A percentile compares a stretch with the other conserved stretches of the same genome.
Evolutionary conservation across 805 yeast genomes (phyloP).

Genomic region (Myxozyma geophila): DNA sequence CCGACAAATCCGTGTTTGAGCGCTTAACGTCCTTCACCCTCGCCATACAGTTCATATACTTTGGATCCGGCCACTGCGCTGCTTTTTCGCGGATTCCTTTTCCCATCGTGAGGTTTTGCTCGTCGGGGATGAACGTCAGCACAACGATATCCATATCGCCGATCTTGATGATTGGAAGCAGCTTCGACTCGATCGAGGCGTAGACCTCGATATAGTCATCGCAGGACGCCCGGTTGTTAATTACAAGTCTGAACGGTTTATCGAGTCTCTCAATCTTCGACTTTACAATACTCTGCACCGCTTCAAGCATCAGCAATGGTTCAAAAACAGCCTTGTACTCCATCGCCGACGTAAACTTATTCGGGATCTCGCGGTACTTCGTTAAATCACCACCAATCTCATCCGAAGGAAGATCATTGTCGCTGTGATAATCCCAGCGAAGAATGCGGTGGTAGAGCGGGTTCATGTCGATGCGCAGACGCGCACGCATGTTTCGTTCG

Average conservation of each 20-base stretch:
- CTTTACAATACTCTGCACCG: conserved; percentile 88
- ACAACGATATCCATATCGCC: conserved; percentile 79
- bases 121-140: conserved; percentile 57
- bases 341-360: conserved; percentile 58
- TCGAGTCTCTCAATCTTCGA: conserved; percentile 66
- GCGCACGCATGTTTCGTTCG: conserved; percentile 75
- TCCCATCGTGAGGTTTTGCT: conserved; percentile 34
- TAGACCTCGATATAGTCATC: conserved; percentile 89
- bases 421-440: conserved; percentile 72
- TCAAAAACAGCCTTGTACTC: conserved; percentile 73
- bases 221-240: conserved; percentile 81
- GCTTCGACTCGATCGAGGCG: conserved; percentile 64
- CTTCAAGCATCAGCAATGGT: conserved; percentile 83
- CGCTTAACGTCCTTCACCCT: conserved; percentile 74
- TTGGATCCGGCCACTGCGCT: conserved; percentile 32
- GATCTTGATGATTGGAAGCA: conserved; percentile 57
- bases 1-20: conserved; percentile 64
- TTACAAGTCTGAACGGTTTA: conserved; percentile 64
- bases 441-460: conserved; percentile 73
- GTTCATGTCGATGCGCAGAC: conserved; percentile 76
- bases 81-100: conserved; percentile 3
- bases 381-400: conserved; percentile 45
- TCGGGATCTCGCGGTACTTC: conserved; percentile 55
- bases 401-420: conserved; percentile 63
- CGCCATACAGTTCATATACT: conserved; percentile 66